Conservation (phyloP, 2,329 filamentous ascomycete genomes). For the Xylaria sp. region DNA sequence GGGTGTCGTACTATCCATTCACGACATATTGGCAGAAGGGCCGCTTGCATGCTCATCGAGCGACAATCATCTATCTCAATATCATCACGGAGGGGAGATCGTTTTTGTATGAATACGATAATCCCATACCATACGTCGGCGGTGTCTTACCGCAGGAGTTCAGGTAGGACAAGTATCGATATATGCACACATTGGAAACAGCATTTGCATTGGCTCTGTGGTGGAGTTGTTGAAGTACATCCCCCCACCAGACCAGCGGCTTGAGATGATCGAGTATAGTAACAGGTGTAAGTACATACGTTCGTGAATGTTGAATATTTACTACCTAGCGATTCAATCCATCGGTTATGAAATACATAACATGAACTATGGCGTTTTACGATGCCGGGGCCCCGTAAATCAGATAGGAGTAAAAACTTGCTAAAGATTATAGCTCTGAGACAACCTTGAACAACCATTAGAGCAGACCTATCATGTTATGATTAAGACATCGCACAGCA, state of each 20-base stretch:
- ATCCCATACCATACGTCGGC: not conserved
- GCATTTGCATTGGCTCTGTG: constrained; percentile 5
- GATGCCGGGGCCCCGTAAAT: too few species aligned
- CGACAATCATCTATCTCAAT: constrained; percentile 6
- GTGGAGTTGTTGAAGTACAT: constrained; percentile 3
- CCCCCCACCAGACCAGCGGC: not conserved
- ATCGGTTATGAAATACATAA: not conserved
- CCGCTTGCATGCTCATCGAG: constrained; percentile 16
- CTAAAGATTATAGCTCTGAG: not conserved
- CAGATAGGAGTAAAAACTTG: not conserved
- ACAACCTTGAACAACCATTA: not conserved
- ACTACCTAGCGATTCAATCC: not conserved
- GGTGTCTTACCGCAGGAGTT: constrained; percentile 11
- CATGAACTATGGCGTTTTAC: not conserved
- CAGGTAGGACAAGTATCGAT: constrained; percentile 1
- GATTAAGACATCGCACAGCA: not conserved
- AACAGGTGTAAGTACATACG: constrained; percentile 11
- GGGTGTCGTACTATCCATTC: constrained; percentile 41
- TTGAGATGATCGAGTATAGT: not conserved
- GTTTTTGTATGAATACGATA: constrained; percentile 22
- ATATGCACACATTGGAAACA: constrained; percentile 12
- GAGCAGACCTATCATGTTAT: not conserved
- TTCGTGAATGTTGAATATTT: not conserved
- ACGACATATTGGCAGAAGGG: constrained; percentile 42
- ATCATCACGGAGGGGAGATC: not conserved